Evolutionary conservation across 208 protist species (phyloP), one percentile per base, ranked within the genome.

Genomic region (Trypanosoma caninum): DNA sequence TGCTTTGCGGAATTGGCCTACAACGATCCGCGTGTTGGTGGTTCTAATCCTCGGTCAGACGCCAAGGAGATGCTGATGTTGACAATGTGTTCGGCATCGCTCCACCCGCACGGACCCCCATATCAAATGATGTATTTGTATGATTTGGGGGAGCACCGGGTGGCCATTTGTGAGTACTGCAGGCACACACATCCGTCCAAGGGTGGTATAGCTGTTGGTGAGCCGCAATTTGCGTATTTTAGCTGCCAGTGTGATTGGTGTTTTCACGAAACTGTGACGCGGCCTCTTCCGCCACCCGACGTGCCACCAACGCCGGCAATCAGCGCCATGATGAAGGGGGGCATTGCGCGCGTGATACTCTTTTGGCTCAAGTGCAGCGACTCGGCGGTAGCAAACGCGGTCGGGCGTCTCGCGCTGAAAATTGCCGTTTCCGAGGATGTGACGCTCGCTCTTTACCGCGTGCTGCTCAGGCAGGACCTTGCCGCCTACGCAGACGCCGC

Each of bases 1-100:
- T 83, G 79, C 56, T 82, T 92, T 66, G 68, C 54, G n/a, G 81
- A 89, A 56, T 30, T 92, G 23, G 69, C 77, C 53, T 82, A 76
- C 62, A 88, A 87, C 46, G 79, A 82, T 58, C 78, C 78, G 4
- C 78, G 71, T 9, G 11, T 64, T 2, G 47, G 44, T 23, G 30
- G 13, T 33, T 44, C 38, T 14, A 25, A 20, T n/a, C n/a, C 23
- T 18, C 23, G 35, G 3, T 47, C 27, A 8, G 42, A 44, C 5
- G 44, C 34, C 28, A 64, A 69, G 23, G 33, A 38, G 51, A 30
- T 46, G n/a, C n/a, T n/a, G 25, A 48, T 47, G 9, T 25, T 57
- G 23, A 41, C 57, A 23, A 22, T 57, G 38, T 82, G 76, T 44
- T 72, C 72, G 18, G 58, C 58, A 3, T 44, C 55, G 27, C 50